Percentiles rank a stretch among this genome's conserved stretches.
phyloP scores from a whole-genome alignment of 345 rosid species.

The Sonneratia alba region DNA sequence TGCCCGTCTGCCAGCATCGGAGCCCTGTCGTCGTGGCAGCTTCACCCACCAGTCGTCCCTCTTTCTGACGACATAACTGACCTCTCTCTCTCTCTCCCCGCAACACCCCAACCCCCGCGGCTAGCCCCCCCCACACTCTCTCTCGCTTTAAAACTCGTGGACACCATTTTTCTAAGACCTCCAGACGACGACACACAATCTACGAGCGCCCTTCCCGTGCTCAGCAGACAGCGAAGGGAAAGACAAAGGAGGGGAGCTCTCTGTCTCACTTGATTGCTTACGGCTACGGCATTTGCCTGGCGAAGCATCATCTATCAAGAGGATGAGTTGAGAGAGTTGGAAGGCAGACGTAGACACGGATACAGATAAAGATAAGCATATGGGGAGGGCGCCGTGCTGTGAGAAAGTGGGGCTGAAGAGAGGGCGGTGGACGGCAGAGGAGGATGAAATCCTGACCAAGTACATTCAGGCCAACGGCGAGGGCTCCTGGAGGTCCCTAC shows the following conservation, averaged over 20 bases:
- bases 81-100: neutral
- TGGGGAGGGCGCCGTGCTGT: slow-evolving; percentile 75
- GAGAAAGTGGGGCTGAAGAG: slow-evolving; percentile 54
- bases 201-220: no score
- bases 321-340: no score
- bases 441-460: slow-evolving; percentile 33
- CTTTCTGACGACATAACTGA: no score
- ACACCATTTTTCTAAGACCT: no score
- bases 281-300: no score
- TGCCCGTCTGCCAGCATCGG: neutral
- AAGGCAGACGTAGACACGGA: neutral
- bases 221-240: no score
- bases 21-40: neutral
- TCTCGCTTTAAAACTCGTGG: neutral
- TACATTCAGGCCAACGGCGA: slow-evolving; percentile 52
- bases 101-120: no score
- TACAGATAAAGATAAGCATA: slow-evolving; percentile 3
- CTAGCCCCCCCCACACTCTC: neutral
- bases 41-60: neutral
- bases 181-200: no score
- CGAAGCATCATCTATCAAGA: no score
- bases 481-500: slow-evolving; percentile 61
- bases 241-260: no score
- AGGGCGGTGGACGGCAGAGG: slow-evolving; percentile 61
- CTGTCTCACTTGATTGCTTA: no score